Evolutionary conservation across 805 yeast genomes (phyloP).

Genomic region (Starmerella asiatica): DNA sequence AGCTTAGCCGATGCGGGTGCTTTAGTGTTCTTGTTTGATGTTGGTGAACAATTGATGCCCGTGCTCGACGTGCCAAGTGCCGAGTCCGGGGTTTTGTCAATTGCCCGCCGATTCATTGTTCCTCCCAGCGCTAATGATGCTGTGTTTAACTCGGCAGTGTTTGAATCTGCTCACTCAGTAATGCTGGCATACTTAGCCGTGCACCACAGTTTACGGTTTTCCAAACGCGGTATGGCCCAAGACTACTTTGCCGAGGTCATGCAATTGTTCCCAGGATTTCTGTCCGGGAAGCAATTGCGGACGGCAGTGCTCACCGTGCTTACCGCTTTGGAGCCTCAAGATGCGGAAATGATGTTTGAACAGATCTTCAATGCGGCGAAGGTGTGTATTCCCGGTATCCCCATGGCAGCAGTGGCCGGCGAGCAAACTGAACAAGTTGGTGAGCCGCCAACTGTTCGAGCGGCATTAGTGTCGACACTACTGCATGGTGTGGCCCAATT

Average conservation of each 20-base stretch:
- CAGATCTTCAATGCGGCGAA: constrained; percentile 30
- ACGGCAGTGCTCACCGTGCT: constrained; percentile 48
- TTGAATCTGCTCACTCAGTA: constrained; percentile 58
- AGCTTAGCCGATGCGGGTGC: constrained; percentile 12
- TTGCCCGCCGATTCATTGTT: constrained; percentile 11
- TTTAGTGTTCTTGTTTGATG: constrained; percentile 15
- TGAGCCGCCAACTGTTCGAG: constrained; percentile 30
- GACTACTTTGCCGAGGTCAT: constrained; percentile 37
- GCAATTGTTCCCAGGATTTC: constrained; percentile 41
- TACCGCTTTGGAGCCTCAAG: constrained; percentile 31
- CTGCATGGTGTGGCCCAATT: constrained; percentile 42
- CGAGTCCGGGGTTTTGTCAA: constrained; percentile 10
- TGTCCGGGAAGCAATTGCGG: constrained; percentile 43
- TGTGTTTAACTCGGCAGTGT: constrained; percentile 9
- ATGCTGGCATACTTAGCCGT: constrained; percentile 29
- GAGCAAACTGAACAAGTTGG: constrained; percentile 18
- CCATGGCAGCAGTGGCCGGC: constrained; percentile 25
- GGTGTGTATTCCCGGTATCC: constrained; percentile 26
- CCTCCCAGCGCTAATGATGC: constrained; percentile 20
- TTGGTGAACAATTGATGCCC: constrained; percentile 17
- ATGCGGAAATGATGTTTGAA: constrained; percentile 30
- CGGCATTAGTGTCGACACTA: constrained; percentile 36
- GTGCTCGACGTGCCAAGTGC: constrained; percentile 3
- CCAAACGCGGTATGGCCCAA: constrained; percentile 22
- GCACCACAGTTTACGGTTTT: constrained; percentile 19